Percentiles rank a stretch among this genome's conserved stretches.
Evolutionary conservation across 2,329 filamentous ascomycete genomes (phyloP).

Genomic region (Xylariaceae sp.): DNA sequence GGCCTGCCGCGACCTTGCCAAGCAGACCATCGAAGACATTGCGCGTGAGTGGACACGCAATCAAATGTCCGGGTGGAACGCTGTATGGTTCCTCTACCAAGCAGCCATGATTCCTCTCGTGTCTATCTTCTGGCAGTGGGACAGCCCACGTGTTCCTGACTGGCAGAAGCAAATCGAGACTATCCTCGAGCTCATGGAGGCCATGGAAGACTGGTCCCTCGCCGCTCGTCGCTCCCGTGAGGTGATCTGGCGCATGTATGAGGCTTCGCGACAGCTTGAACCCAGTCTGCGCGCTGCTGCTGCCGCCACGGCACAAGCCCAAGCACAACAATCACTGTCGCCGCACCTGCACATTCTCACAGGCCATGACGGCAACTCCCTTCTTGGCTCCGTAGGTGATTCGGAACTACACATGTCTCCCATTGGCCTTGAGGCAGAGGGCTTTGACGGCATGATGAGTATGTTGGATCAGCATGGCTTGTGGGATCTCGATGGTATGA

Average conservation of each 20-base stretch:
- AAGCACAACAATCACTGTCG: conserved; percentile 19
- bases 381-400: conserved; percentile 31
- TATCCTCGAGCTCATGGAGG: conserved; percentile 57
- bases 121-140: conserved; percentile 66
- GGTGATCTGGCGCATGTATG: conserved; percentile 61
- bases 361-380: conserved; percentile 29
- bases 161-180: conserved; percentile 57
- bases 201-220: conserved; percentile 62
- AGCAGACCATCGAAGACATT: conserved; percentile 69
- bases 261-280: conserved; percentile 46
- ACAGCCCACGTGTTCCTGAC: conserved; percentile 43
- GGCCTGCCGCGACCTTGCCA: conserved; percentile 65
- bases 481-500: conserved; percentile 55
- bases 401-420: conserved; percentile 47
- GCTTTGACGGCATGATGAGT: conserved; percentile 49
- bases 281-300: conserved; percentile 31
- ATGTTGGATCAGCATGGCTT: conserved; percentile 51
- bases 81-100: conserved; percentile 78
- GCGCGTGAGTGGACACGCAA: conserved; percentile 65
- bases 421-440: conserved; percentile 48
- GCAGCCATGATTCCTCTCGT: conserved; percentile 75
- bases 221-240: conserved; percentile 60
- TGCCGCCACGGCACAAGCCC: conserved; percentile 26
- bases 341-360: conserved; percentile 29
- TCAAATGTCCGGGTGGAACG: conserved; percentile 77